Evolutionary conservation across 257 asterid genomes (phyloP), one percentile per base, ranked within the genome.

Genomic region (Nemophila menziesii): DNA sequence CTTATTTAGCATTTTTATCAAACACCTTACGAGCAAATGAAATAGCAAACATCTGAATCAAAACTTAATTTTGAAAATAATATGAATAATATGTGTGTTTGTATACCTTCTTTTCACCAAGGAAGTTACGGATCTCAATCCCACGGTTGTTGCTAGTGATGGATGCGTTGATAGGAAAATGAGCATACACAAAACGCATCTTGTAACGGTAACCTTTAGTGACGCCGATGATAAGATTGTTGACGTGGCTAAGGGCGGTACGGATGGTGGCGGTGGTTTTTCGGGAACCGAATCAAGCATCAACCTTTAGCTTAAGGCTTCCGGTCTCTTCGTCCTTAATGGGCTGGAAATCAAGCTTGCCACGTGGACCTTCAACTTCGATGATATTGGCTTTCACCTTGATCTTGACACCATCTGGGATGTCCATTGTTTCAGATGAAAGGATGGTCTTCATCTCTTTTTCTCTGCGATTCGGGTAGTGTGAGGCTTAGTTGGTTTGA

Each of bases 291-390:
- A 73, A 73, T 77, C 81, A 73, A 0, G 81, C 66, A 33, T 73
- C 81, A 4, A 73, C 23, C 74, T 73, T 69, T 11, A 73, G 66
- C 47, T 58, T 54, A 57, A 51, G 62, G 48, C 54, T 56, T 0
- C 77, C 77, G 47, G 74, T 55, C 1, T 21, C 69, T 19, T 73
- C 72, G 40, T 73, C 74, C 5, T 62, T 73, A n/a, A 62, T 47
- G 1, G 69, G 74, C 72, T 69, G 77, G 47, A 69, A 73, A 52
- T 73, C 81, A 19, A 73, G 74, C 4, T 46, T 69, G 8, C 81
- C 81, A 43, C 77, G 55, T 7, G 81, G 77, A 4, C 77, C 81
- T 26, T 65, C 71, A 2, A 73, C 81, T 13, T 52, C 67, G 43
- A 73, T 65, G 16, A 62, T 47, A 15, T 73, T 73, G 20, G 81